phyloP scores from a whole-genome alignment of 1,284 basidiomycete genomes.

The Entoloma clypeatum region DNA sequence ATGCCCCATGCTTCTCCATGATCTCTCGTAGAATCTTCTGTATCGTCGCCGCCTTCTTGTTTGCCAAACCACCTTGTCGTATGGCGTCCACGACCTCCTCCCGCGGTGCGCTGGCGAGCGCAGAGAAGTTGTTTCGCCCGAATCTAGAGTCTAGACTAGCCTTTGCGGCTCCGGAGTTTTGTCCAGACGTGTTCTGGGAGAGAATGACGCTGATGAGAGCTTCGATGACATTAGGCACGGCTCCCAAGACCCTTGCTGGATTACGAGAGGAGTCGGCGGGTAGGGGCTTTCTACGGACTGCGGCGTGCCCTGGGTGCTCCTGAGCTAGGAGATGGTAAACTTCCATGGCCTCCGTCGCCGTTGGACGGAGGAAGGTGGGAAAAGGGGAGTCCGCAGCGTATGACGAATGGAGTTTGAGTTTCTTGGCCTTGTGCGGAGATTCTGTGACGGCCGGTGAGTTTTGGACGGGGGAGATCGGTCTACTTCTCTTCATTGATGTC shows the following conservation, averaged over 20 bases:
- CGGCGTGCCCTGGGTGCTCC: conserved; percentile 24
- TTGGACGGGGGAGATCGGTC: conserved; percentile 5
- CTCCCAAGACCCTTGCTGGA: conserved; percentile 53
- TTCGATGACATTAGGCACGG: conserved; percentile 64
- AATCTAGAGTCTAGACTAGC: conserved; percentile 53
- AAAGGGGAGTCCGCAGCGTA: conserved; percentile 50
- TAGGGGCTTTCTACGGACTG: conserved; percentile 21
- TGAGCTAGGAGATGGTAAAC: conserved; percentile 45
- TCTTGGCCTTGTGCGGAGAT: conserved; percentile 38
- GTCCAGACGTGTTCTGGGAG: conserved; percentile 68
- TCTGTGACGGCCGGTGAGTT: not conserved
- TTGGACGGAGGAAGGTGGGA: conserved; percentile 48
- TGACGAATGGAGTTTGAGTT: conserved; percentile 46
- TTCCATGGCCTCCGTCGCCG: conserved; percentile 42
- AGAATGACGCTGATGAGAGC: conserved; percentile 70
- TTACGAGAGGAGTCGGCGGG: conserved; percentile 37
- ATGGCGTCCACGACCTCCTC: conserved; percentile 58
- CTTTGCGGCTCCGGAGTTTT: conserved; percentile 66
- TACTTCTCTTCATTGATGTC: conserved; percentile 10
- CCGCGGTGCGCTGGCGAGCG: conserved; percentile 51
- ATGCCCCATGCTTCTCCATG: conserved; percentile 49
- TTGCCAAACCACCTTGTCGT: conserved; percentile 67
- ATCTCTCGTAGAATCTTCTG: conserved; percentile 52
- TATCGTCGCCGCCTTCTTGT: conserved; percentile 70
- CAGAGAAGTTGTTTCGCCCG: conserved; percentile 58